These are phyloP conservation scores for Saccharomycopsis olivae DNA, from an alignment of 805 yeast genomes.

Conservation along the genomic window DNA sequence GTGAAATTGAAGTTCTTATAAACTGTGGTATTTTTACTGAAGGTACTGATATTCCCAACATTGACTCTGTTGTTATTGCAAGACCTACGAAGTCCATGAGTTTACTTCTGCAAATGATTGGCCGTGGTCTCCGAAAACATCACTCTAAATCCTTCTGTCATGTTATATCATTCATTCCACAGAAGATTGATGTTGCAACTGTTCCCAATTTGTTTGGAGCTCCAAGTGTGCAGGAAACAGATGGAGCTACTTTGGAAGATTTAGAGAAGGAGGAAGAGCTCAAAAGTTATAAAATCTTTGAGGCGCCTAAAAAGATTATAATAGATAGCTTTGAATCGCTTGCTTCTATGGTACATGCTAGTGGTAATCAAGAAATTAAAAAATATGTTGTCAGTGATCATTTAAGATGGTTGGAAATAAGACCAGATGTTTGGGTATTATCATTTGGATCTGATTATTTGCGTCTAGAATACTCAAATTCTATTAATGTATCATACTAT, in stretches of 20 bases:
- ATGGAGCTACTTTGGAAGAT: too few relatives aligned
- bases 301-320: too few relatives aligned
- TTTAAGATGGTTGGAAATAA: not conserved
- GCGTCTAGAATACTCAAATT: too few relatives aligned
- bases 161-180: slow-evolving; percentile 67
- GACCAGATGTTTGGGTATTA: not conserved
- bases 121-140: slow-evolving; percentile 70
- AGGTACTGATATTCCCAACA: slow-evolving; percentile 88
- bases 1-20: slow-evolving; percentile 60
- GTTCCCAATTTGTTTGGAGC: slow-evolving; percentile 40
- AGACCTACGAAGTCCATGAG: slow-evolving; percentile 74
- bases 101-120: slow-evolving; percentile 76
- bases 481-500: too few relatives aligned
- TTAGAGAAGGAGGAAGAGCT: too few relatives aligned
- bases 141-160: slow-evolving; percentile 56
- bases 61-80: slow-evolving; percentile 69
- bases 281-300: too few relatives aligned
- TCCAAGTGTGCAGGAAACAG: too few relatives aligned
- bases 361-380: too few relatives aligned
- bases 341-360: too few relatives aligned
- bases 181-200: slow-evolving; percentile 41
- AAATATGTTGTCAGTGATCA: not conserved
- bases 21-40: slow-evolving; percentile 90
- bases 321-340: too few relatives aligned
- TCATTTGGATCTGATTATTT: not conserved